These are phyloP conservation scores for Carpinus viminea DNA, from an alignment of 306 rosid species.

Conservation along the genomic window DNA sequence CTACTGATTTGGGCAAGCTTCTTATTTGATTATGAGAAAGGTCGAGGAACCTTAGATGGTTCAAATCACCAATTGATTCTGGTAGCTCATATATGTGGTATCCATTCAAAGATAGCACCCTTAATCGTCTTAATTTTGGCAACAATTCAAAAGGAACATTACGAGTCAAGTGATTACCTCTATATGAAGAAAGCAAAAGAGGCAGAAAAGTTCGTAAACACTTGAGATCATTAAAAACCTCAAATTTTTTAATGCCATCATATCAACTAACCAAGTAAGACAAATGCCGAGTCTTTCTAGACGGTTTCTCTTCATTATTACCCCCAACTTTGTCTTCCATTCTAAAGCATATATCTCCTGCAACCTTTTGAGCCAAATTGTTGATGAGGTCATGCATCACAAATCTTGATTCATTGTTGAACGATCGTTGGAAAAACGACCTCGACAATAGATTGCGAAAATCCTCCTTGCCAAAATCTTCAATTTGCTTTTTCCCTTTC, in stretches of 20 bases:
- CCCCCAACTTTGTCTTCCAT: fast-evolving
- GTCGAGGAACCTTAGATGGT: not conserved
- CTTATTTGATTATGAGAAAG: not conserved
- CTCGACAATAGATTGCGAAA: not conserved
- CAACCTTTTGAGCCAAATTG: not conserved
- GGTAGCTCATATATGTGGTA: not conserved
- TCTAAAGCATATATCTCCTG: fast-evolving
- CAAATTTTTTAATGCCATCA: not conserved
- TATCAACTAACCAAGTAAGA: not conserved
- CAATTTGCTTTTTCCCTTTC: not conserved
- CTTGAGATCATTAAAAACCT: not conserved
- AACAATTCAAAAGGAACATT: not conserved
- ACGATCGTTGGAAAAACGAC: not conserved
- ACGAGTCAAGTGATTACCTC: too few species aligned
- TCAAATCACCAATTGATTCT: not conserved
- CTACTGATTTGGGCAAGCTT: too few species aligned
- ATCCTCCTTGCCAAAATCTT: not conserved
- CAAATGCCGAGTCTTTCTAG: not conserved
- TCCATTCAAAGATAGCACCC: not conserved
- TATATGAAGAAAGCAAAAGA: not conserved
- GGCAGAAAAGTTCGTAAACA: conserved; percentile 70
- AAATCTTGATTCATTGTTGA: fast-evolving
- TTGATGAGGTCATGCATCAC: conserved; percentile 15
- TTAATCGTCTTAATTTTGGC: not conserved
- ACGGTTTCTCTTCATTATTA: not conserved